Evolutionary conservation across 768 basidiomycete species (phyloP).

Genomic region (Suillus sp.): DNA sequence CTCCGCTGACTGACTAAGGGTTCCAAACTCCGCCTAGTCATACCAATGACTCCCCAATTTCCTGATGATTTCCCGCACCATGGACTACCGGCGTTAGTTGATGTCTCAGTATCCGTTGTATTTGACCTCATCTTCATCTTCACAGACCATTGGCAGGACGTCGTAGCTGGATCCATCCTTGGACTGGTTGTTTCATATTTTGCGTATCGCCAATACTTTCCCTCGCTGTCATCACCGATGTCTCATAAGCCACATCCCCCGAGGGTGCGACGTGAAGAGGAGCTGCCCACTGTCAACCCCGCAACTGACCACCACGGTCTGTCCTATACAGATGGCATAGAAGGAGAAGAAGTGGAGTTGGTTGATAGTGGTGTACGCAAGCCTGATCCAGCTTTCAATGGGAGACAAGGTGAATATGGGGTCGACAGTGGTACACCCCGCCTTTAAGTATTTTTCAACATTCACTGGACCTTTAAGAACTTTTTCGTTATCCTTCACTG

Average conservation of each 20-base stretch:
- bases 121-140: slow-evolving; percentile 12
- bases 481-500: neutral
- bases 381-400: slow-evolving; percentile 13
- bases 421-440: slow-evolving; percentile 23
- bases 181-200: slow-evolving; percentile 75
- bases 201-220: slow-evolving; percentile 83
- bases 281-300: slow-evolving; percentile 43
- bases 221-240: slow-evolving; percentile 59
- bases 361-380: slow-evolving; percentile 18
- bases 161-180: slow-evolving; percentile 74
- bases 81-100: slow-evolving; percentile 83
- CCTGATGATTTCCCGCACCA: slow-evolving; percentile 82
- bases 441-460: slow-evolving; percentile 15
- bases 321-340: slow-evolving; percentile 18
- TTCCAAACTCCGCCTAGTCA: too few relatives aligned
- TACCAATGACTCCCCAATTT: too few relatives aligned
- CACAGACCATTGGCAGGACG: slow-evolving; percentile 91
- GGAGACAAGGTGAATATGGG: slow-evolving; percentile 33
- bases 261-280: slow-evolving; percentile 51
- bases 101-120: neutral
- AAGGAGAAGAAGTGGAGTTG: slow-evolving; percentile 33
- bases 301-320: slow-evolving; percentile 15
- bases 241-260: slow-evolving; percentile 76
- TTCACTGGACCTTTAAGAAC: neutral
- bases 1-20: too few relatives aligned